phyloP scores from a whole-genome alignment of 495 filamentous ascomycete genomes.

The Annulohypoxylon stygium region DNA sequence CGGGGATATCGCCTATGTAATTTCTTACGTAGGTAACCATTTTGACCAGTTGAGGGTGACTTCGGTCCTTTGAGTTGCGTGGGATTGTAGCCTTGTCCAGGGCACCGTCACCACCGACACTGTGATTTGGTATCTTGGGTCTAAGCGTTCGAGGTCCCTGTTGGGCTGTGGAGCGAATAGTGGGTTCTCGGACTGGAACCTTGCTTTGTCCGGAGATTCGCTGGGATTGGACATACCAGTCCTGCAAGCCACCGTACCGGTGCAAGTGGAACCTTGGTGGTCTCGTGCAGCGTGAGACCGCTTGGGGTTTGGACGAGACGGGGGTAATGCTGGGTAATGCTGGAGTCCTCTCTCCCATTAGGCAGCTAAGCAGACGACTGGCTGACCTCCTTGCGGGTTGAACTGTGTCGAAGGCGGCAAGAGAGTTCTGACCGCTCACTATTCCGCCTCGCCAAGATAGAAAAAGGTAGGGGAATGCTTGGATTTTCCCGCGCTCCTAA shows the following conservation, averaged over 20 bases:
- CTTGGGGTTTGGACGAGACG: slow-evolving; percentile 44
- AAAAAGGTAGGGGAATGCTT: slow-evolving; percentile 23
- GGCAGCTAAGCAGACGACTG: slow-evolving; percentile 46
- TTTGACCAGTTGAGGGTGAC: slow-evolving; percentile 30
- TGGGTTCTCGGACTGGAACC: slow-evolving; percentile 41
- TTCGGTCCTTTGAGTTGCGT: slow-evolving; percentile 42
- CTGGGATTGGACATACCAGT: slow-evolving; percentile 46
- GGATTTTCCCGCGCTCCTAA: slow-evolving; percentile 43
- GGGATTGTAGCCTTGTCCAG: slow-evolving; percentile 36
- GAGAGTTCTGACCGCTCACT: slow-evolving; percentile 43
- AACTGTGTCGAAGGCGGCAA: slow-evolving; percentile 34
- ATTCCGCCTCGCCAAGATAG: slow-evolving; percentile 30
- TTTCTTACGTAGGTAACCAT: slow-evolving; percentile 30
- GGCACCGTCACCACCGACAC: slow-evolving; percentile 41
- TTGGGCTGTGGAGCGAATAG: slow-evolving; percentile 31
- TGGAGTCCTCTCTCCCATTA: slow-evolving; percentile 40
- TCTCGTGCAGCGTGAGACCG: slow-evolving; percentile 49
- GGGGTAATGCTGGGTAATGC: slow-evolving; percentile 27
- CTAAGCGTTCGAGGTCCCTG: slow-evolving; percentile 38
- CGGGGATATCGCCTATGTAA: slow-evolving; percentile 27
- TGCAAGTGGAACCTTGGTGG: slow-evolving; percentile 42
- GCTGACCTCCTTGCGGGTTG: slow-evolving; percentile 12
- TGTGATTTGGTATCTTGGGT: slow-evolving; percentile 41
- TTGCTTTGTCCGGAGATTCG: slow-evolving; percentile 38
- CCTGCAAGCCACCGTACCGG: slow-evolving; percentile 46